phyloP scores from a whole-genome alignment of 148 eudicot genomes.

The Chenopodium suecicum region DNA sequence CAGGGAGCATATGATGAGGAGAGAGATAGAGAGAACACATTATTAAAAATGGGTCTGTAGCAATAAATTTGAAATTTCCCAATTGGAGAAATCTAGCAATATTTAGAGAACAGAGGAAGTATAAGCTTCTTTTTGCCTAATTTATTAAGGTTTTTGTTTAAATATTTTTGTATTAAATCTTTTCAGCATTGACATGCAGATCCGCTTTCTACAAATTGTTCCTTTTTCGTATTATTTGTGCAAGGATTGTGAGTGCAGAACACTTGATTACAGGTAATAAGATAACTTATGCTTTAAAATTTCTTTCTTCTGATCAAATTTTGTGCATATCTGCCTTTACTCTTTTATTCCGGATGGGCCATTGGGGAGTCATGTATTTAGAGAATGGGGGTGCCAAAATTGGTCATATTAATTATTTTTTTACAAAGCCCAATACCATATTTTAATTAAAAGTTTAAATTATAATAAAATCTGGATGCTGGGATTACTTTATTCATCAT shows the following conservation, averaged over 20 bases:
- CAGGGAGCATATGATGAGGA: too few relatives aligned
- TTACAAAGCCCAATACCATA: background rate
- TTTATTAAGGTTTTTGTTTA: background rate
- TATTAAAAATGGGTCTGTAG: too few relatives aligned
- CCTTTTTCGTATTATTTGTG: slow-evolving; percentile 89
- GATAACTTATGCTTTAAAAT: background rate
- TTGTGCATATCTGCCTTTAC: background rate
- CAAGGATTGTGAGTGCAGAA: slow-evolving; percentile 93
- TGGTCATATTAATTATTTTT: background rate
- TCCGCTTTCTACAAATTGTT: slow-evolving; percentile 75
- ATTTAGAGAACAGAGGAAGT: too few relatives aligned
- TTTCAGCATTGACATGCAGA: slow-evolving; percentile 38
- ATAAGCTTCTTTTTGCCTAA: background rate
- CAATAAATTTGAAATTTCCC: too few relatives aligned
- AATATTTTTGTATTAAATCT: background rate
- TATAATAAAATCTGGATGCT: background rate
- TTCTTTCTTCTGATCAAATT: background rate
- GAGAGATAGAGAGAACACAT: too few relatives aligned
- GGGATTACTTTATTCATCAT: background rate
- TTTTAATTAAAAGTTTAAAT: background rate
- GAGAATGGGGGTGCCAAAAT: background rate
- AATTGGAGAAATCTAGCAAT: too few relatives aligned
- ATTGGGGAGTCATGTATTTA: background rate
- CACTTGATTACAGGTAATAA: slow-evolving; percentile 72
- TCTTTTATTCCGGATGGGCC: background rate